Conservation (phyloP, 169 alveolate species). For the Eimeria brunetti region DNA sequence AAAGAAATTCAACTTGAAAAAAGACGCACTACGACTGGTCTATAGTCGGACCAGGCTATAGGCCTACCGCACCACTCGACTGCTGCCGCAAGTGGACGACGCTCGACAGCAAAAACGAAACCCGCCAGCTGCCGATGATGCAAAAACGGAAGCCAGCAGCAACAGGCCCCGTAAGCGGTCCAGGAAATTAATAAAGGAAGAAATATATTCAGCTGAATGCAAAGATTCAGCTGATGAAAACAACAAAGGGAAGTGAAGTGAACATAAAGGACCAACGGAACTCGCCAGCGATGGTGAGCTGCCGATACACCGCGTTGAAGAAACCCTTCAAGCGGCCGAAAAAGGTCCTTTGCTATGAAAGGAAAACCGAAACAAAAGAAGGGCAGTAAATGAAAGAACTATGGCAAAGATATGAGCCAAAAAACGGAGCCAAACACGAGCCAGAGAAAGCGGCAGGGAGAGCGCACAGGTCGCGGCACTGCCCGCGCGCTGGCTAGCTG, state of each 20-base stretch:
- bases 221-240: too few species aligned
- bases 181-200: background rate
- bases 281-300: background rate
- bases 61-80: too few species aligned
- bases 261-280: background rate
- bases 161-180: too few species aligned
- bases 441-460: background rate
- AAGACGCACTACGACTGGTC: background rate
- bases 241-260: background rate
- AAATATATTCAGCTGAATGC: background rate
- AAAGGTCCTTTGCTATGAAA: background rate
- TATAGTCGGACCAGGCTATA: too few species aligned
- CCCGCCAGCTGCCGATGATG: too few species aligned
- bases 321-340: background rate
- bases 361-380: background rate
- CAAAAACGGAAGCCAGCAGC: too few species aligned
- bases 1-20: too few species aligned
- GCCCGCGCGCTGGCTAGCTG: background rate
- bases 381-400: background rate
- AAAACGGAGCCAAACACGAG: too few species aligned
- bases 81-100: too few species aligned
- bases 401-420: background rate
- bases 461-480: background rate
- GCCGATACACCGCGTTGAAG: constrained; percentile 11
- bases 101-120: too few species aligned